A percentile compares a stretch with the other conserved stretches of the same genome.
Evolutionary conservation across 192 early-diverging fungal genomes (phyloP).

Genomic region (Gryganskiella cystojenkinii): DNA sequence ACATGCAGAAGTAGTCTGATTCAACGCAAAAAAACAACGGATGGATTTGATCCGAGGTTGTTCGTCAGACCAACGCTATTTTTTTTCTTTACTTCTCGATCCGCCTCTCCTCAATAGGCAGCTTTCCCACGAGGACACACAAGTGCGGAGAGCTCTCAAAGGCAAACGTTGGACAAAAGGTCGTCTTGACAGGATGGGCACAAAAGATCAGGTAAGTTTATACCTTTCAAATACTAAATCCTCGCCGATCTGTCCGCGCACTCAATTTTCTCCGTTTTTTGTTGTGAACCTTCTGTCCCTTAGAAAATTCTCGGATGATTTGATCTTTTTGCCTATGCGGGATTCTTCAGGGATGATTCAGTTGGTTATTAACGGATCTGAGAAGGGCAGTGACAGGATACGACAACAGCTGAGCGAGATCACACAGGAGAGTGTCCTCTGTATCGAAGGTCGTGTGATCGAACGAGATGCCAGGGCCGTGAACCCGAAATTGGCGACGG

Average conservation of each 20-base stretch:
- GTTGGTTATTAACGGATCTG: conserved; percentile 64
- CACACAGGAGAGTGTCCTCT: conserved; percentile 78
- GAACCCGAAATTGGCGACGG: conserved; percentile 61
- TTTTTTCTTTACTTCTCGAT: background rate
- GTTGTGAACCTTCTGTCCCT: background rate
- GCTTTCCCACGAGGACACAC: conserved; percentile 73
- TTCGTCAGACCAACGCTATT: background rate
- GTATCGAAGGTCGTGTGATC: conserved; percentile 71
- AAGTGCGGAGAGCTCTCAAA: conserved; percentile 78
- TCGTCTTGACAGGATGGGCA: conserved; percentile 84
- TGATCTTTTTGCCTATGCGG: conserved; percentile 83
- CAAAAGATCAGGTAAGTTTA: conserved; percentile 61
- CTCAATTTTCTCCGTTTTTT: conserved; percentile 1
- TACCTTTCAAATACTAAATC: background rate
- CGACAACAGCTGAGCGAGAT: conserved; percentile 62
- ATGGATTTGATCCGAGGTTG: background rate
- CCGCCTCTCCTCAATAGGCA: conserved; percentile 1
- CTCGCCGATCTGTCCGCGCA: background rate
- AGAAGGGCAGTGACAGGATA: conserved; percentile 1
- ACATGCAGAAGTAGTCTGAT: too few relatives aligned
- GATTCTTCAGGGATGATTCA: conserved; percentile 83
- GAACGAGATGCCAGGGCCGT: conserved; percentile 61
- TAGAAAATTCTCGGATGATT: conserved; percentile 74
- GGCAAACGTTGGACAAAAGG: conserved; percentile 67
- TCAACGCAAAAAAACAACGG: too few relatives aligned